Evolutionary conservation across 345 rosid genomes (phyloP).

Genomic region (Noccaea bulbosa): DNA sequence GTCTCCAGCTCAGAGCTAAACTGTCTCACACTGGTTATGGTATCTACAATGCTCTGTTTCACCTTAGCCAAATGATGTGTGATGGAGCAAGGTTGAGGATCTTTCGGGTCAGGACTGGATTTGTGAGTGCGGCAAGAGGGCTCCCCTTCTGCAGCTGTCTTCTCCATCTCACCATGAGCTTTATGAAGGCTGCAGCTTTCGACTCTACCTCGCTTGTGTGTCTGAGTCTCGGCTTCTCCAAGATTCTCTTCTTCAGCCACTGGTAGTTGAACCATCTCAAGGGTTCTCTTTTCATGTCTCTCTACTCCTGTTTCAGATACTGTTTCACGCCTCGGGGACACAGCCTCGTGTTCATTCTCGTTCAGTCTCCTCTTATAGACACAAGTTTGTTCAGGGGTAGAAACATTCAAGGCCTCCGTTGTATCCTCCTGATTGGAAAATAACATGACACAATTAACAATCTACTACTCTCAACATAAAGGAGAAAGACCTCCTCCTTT

Average conservation of each 20-base stretch:
- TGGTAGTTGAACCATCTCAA: background rate
- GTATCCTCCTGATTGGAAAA: conserved; percentile 38
- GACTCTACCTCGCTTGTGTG: conserved; percentile 8
- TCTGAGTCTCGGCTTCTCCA: background rate
- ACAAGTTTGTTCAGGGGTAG: conserved; percentile 44
- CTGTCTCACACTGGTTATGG: background rate
- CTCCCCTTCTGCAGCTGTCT: conserved; percentile 13
- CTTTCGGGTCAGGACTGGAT: conserved; percentile 14
- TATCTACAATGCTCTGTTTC: conserved; percentile 13
- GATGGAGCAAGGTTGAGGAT: conserved; percentile 20
- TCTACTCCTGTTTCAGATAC: background rate
- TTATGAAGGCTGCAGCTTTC: conserved; percentile 6
- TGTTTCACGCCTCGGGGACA: background rate
- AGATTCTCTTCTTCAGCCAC: background rate
- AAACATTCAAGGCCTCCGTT: conserved; percentile 40
- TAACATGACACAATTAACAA: too few relatives aligned
- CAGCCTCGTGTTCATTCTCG: conserved; percentile 11
- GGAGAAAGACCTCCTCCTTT: too few relatives aligned
- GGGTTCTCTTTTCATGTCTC: background rate
- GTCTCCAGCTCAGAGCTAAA: background rate
- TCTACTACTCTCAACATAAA: too few relatives aligned
- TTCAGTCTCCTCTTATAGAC: conserved; percentile 33
- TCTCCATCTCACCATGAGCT: background rate
- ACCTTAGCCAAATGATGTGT: conserved; percentile 27
- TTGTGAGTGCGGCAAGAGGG: background rate